A percentile compares a stretch with the other conserved stretches of the same genome.
Conservation (phyloP, 768 basidiomycete species). For the Hirschioporus abietinus region DNA sequence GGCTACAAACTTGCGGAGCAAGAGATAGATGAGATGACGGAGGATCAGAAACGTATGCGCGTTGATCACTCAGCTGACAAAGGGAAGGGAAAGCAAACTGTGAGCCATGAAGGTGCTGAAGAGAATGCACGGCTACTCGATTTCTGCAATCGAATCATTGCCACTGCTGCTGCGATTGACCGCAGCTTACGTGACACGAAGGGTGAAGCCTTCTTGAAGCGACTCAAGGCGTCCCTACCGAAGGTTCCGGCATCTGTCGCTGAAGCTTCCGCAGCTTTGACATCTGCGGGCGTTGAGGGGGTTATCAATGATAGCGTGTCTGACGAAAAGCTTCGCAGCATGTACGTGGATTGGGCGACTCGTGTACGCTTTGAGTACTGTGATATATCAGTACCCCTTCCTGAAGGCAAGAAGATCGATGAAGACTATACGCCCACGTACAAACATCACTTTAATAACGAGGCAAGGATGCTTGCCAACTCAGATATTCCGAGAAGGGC, state of each 20-base stretch:
- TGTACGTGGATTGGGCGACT: slow-evolving; percentile 83
- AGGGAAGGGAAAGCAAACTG: slow-evolving; percentile 45
- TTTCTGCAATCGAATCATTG: slow-evolving; percentile 84
- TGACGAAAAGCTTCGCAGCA: slow-evolving; percentile 61
- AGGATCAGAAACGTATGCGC: slow-evolving; percentile 88
- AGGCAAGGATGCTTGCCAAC: slow-evolving; percentile 77
- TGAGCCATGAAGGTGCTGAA: slow-evolving; percentile 37
- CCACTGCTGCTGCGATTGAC: slow-evolving; percentile 82
- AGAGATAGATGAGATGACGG: slow-evolving; percentile 64
- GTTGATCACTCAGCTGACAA: slow-evolving; percentile 55
- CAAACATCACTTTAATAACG: slow-evolving; percentile 78
- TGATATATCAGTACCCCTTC: slow-evolving; percentile 57
- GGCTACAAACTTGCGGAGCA: slow-evolving; percentile 47
- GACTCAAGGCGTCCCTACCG: slow-evolving; percentile 71
- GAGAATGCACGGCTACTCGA: slow-evolving; percentile 72
- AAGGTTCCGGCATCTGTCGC: slow-evolving; percentile 48
- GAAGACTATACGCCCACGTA: slow-evolving; percentile 63
- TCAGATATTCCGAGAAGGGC: slow-evolving; percentile 89
- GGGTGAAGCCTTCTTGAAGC: slow-evolving; percentile 78
- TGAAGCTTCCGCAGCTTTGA: slow-evolving; percentile 3
- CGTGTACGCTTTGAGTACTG: slow-evolving; percentile 86
- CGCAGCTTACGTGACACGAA: slow-evolving; percentile 84
- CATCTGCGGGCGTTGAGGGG: slow-evolving; percentile 29
- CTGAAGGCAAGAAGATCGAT: slow-evolving; percentile 25
- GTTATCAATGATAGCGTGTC: slow-evolving; percentile 45